Evolutionary conservation across 1,139 yeast species (phyloP).

Genomic region (Blastobotrys apis): DNA sequence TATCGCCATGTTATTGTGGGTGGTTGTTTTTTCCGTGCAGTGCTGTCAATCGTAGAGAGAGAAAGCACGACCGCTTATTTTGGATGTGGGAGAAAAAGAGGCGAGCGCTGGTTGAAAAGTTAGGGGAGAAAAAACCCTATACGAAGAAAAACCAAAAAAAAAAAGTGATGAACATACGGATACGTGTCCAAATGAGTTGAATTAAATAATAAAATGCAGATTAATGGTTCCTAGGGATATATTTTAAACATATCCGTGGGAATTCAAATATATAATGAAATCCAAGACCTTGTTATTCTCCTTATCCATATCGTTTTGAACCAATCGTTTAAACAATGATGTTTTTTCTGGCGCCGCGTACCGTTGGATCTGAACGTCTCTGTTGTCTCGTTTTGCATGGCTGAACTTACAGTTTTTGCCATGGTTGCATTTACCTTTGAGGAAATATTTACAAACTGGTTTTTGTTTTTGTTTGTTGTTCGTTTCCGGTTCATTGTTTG

Average conservation of each 20-base stretch:
- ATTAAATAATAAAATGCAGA: too few relatives aligned
- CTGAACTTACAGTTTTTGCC: constrained; percentile 33
- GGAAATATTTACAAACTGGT: constrained; percentile 30
- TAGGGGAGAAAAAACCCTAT: too few relatives aligned
- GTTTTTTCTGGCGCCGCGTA: constrained; percentile 34
- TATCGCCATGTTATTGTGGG: constrained; percentile 17
- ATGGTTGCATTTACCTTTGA: constrained; percentile 32
- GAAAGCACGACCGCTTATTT: too few relatives aligned
- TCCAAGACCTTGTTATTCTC: constrained; percentile 36
- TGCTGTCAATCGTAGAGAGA: too few relatives aligned
- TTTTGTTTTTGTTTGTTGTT: not conserved
- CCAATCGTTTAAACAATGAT: constrained; percentile 37
- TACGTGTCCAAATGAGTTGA: too few relatives aligned
- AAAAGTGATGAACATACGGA: too few relatives aligned
- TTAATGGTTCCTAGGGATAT: not conserved
- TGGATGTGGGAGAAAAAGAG: too few relatives aligned
- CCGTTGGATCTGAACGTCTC: constrained; percentile 28
- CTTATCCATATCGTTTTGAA: constrained; percentile 37
- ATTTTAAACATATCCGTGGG: constrained; percentile 1
- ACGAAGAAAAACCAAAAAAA: not conserved
- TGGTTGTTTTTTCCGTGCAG: not conserved
- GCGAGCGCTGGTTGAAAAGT: too few relatives aligned
- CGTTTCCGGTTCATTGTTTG: not conserved
- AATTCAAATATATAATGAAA: constrained; percentile 27
- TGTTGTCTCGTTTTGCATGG: constrained; percentile 22